phyloP scores from a whole-genome alignment of 2,329 filamentous ascomycete genomes.

The Clonostachys rhizophaga region DNA sequence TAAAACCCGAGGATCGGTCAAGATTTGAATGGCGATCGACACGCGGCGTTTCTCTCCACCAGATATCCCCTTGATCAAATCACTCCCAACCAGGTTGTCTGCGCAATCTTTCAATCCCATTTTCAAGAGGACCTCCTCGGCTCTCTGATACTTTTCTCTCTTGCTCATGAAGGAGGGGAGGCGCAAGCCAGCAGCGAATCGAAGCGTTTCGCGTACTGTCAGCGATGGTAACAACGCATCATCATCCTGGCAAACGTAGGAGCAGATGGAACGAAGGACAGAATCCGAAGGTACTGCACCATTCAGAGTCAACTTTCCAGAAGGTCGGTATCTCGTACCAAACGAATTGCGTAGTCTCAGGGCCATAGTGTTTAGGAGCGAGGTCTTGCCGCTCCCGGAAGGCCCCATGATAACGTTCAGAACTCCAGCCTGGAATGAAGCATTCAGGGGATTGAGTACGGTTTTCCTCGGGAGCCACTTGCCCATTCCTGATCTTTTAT shows the following conservation, averaged over 20 bases:
- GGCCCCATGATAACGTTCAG: conserved; percentile 79
- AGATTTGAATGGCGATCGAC: conserved; percentile 71
- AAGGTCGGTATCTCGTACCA: conserved; percentile 55
- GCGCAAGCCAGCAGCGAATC: conserved; percentile 65
- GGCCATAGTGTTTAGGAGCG: conserved; percentile 69
- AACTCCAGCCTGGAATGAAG: conserved; percentile 62
- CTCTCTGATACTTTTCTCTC: conserved; percentile 60
- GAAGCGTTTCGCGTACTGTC: conserved; percentile 71
- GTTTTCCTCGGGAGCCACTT: conserved; percentile 46
- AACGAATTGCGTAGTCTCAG: conserved; percentile 58
- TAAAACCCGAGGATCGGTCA: conserved; percentile 69
- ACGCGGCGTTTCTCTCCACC: conserved; percentile 76
- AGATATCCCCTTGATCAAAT: conserved; percentile 72
- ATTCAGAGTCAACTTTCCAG: conserved; percentile 66
- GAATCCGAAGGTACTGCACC: conserved; percentile 61
- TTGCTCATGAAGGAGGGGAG: conserved; percentile 67
- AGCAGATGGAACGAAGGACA: conserved; percentile 68
- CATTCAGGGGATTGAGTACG: conserved; percentile 63
- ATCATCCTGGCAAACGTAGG: conserved; percentile 76
- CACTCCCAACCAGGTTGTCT: conserved; percentile 68
- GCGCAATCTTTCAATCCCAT: conserved; percentile 77
- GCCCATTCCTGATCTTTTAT: conserved; percentile 52
- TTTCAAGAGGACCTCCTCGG: conserved; percentile 68
- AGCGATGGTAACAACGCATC: conserved; percentile 70
- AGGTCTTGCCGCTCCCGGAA: conserved; percentile 73